phyloP scores from a whole-genome alignment of 1,139 yeast species.

The Arxiozyma bovina region DNA sequence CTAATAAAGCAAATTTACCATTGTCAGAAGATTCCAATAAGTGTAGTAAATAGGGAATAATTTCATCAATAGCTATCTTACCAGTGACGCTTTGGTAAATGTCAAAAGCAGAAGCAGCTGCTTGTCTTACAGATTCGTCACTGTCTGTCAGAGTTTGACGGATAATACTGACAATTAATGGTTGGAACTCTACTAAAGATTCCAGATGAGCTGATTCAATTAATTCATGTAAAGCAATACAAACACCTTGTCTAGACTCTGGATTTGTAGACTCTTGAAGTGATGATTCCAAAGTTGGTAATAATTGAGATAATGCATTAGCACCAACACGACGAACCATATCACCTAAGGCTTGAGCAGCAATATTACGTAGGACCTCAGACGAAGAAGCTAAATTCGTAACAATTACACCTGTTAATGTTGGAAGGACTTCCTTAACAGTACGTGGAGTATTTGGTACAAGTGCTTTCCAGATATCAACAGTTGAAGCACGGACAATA shows the following conservation, averaged over 20 bases:
- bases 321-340: conserved; percentile 92
- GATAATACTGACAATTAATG: conserved; percentile 61
- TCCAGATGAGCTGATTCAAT: conserved; percentile 64
- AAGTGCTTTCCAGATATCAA: conserved; percentile 94
- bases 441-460: conserved; percentile 95
- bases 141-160: conserved; percentile 73
- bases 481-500: conserved; percentile 81
- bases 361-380: conserved; percentile 71
- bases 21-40: conserved; percentile 55
- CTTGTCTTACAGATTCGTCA: conserved; percentile 66
- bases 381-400: conserved; percentile 75
- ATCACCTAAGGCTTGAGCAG: conserved; percentile 92
- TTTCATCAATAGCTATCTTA: conserved; percentile 75
- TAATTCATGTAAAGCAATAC: conserved; percentile 84
- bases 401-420: conserved; percentile 72
- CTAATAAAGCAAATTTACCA: conserved; percentile 73
- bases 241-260: conserved; percentile 90
- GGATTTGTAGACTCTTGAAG: conserved; percentile 51
- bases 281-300: conserved; percentile 76
- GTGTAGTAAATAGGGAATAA: conserved; percentile 73
- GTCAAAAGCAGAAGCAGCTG: conserved; percentile 90
- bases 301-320: conserved; percentile 69
- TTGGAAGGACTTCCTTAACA: conserved; percentile 85
- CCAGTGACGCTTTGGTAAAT: conserved; percentile 76
- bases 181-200: conserved; percentile 57